phyloP scores from a whole-genome alignment of 2,329 filamentous ascomycete genomes.

The Septoria petroselini region DNA sequence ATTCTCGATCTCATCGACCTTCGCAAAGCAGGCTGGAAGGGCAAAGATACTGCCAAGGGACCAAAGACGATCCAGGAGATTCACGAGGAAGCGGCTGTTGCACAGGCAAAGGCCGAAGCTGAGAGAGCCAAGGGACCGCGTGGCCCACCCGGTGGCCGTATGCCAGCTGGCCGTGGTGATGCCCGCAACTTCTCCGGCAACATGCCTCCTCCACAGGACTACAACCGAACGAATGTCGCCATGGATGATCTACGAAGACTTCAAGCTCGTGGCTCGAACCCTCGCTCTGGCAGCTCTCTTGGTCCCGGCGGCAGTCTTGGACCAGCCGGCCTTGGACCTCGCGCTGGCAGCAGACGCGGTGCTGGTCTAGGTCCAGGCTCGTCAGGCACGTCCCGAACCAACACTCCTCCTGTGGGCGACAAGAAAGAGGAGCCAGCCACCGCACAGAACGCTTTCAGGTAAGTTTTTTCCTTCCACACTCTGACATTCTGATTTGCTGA shows the following conservation, averaged over 20 bases:
- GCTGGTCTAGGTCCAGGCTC: conserved; percentile 50
- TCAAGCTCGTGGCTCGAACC: conserved; percentile 62
- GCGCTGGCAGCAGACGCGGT: conserved; percentile 74
- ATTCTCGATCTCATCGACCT: conserved; percentile 90
- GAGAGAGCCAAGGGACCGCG: conserved; percentile 59
- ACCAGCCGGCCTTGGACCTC: conserved; percentile 60
- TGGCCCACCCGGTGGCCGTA: conserved; percentile 65
- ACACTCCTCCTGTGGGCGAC: conserved; percentile 71
- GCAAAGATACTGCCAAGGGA: conserved; percentile 94
- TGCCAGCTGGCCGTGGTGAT: conserved; percentile 77
- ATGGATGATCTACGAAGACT: conserved; percentile 89
- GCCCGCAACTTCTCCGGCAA: conserved; percentile 75
- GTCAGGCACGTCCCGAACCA: conserved; percentile 80
- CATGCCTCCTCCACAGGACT: conserved; percentile 63
- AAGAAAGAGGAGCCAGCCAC: conserved; percentile 64
- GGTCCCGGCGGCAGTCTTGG: conserved; percentile 73
- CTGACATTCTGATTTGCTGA: conserved; percentile 33
- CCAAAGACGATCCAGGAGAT: conserved; percentile 96
- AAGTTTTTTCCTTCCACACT: conserved; percentile 43
- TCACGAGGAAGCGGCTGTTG: conserved; percentile 74
- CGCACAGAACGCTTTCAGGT: conserved; percentile 87
- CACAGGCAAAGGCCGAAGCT: conserved; percentile 71
- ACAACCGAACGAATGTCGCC: conserved; percentile 74
- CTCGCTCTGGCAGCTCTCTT: conserved; percentile 58
- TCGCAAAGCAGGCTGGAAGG: conserved; percentile 71